Evolutionary conservation across 2,329 filamentous ascomycete species (phyloP).

Genomic region (Nemania sp.): DNA sequence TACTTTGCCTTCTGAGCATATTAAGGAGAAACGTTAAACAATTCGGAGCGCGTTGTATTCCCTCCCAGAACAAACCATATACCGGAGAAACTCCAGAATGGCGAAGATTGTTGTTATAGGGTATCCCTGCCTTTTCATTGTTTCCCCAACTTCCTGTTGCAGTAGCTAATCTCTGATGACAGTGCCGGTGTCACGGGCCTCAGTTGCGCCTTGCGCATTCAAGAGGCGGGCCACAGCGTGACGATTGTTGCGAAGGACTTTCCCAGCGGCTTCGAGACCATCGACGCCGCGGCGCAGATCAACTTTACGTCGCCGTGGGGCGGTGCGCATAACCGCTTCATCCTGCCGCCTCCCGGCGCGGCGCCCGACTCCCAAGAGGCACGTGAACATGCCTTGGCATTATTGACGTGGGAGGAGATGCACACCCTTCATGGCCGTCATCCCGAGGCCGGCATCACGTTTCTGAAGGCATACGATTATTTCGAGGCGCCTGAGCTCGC

Average conservation of each 20-base stretch:
- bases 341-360: slow-evolving; percentile 44
- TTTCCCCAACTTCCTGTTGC: neutral
- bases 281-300: slow-evolving; percentile 47
- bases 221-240: slow-evolving; percentile 46
- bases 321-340: slow-evolving; percentile 59
- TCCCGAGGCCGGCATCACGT: slow-evolving; percentile 53
- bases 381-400: slow-evolving; percentile 50
- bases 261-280: slow-evolving; percentile 51
- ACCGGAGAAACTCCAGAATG: slow-evolving; percentile 16
- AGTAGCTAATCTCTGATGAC: neutral
- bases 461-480: slow-evolving; percentile 56
- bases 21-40: neutral
- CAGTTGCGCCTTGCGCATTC: slow-evolving; percentile 52
- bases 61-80: neutral
- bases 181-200: slow-evolving; percentile 61
- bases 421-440: slow-evolving; percentile 36
- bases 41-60: neutral
- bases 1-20: too few species aligned
- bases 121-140: slow-evolving; percentile 22
- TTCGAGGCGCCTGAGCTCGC: slow-evolving; percentile 50
- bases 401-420: slow-evolving; percentile 51
- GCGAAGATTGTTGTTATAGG: slow-evolving; percentile 36
- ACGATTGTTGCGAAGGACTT: slow-evolving; percentile 53
- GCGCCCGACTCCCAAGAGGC: slow-evolving; percentile 37
- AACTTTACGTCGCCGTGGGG: slow-evolving; percentile 63